A percentile compares a stretch with the other conserved stretches of the same genome.
Evolutionary conservation across 306 rosid species (phyloP).

Genomic region (Castanea crenata): DNA sequence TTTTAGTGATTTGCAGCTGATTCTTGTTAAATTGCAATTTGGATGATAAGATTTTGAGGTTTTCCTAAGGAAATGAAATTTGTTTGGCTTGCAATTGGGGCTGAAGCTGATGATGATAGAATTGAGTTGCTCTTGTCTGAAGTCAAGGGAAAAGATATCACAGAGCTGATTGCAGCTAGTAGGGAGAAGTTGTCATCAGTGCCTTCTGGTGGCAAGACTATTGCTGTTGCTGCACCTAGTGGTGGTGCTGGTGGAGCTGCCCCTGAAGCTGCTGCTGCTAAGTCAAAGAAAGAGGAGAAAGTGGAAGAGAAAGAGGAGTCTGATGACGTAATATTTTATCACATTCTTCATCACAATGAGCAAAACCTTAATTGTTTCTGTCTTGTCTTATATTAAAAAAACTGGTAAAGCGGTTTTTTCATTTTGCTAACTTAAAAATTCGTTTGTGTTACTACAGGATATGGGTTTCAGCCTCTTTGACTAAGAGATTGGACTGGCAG

Average conservation of each 20-base stretch:
- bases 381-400: not conserved
- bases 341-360: not conserved
- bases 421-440: not conserved
- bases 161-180: conserved; percentile 66
- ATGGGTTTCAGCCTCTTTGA: conserved; percentile 79
- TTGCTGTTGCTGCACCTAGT: conserved; percentile 41
- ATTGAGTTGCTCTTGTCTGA: conserved; percentile 51
- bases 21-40: not conserved
- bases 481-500: conserved; percentile 19
- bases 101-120: conserved; percentile 46
- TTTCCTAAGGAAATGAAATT: not conserved
- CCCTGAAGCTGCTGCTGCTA: conserved; percentile 53
- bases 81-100: conserved; percentile 46
- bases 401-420: not conserved
- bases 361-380: not conserved
- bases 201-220: conserved; percentile 59
- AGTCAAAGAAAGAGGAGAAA: conserved; percentile 73
- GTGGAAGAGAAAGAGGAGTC: conserved; percentile 78
- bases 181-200: conserved; percentile 67
- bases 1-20: not conserved
- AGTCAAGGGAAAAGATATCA: conserved; percentile 57
- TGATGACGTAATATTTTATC: conserved; percentile 51
- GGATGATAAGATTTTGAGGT: not conserved
- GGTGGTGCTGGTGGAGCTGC: conserved; percentile 34
- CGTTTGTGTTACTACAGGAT: conserved; percentile 45